These are phyloP conservation scores for Diaporthe sp. DNA, from an alignment of 2,329 filamentous ascomycete genomes.

Conservation along the genomic window DNA sequence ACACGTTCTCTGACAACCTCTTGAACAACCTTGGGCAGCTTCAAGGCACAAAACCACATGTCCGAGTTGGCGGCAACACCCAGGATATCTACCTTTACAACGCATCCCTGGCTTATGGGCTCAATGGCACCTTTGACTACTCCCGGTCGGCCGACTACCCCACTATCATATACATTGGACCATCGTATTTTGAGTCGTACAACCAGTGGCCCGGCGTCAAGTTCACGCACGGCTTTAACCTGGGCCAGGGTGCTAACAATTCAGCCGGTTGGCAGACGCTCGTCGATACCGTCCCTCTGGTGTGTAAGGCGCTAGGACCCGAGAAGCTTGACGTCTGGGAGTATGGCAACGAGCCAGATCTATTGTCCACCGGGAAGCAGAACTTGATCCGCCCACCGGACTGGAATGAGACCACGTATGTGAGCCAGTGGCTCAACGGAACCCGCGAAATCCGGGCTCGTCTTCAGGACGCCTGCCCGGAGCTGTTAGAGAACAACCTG, in stretches of 20 bases:
- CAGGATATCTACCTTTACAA: constrained; percentile 76
- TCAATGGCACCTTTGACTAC: constrained; percentile 66
- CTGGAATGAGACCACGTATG: constrained; percentile 69
- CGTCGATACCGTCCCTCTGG: constrained; percentile 66
- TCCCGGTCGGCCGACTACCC: constrained; percentile 70
- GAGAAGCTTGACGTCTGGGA: constrained; percentile 70
- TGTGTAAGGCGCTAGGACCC: constrained; percentile 66
- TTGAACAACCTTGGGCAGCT: constrained; percentile 69
- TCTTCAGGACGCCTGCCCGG: constrained; percentile 64
- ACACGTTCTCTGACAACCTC: constrained; percentile 72
- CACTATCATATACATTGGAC: constrained; percentile 71
- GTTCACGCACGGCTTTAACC: constrained; percentile 74
- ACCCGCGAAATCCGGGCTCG: constrained; percentile 62
- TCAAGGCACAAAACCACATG: constrained; percentile 69
- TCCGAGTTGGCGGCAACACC: constrained; percentile 76
- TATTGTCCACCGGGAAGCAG: constrained; percentile 67
- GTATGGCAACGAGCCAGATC: constrained; percentile 75
- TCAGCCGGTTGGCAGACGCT: constrained; percentile 65
- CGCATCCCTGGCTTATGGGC: constrained; percentile 61
- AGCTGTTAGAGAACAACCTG: constrained; percentile 54
- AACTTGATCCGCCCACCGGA: constrained; percentile 63
- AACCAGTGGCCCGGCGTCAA: constrained; percentile 66
- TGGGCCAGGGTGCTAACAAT: constrained; percentile 65
- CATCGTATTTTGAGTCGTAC: constrained; percentile 75
- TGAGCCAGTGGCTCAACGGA: constrained; percentile 70